Percentiles rank a stretch among this genome's conserved stretches.
These are phyloP conservation scores for Candida odintsovae DNA, from an alignment of 805 yeast genomes.

Conservation along the genomic window DNA sequence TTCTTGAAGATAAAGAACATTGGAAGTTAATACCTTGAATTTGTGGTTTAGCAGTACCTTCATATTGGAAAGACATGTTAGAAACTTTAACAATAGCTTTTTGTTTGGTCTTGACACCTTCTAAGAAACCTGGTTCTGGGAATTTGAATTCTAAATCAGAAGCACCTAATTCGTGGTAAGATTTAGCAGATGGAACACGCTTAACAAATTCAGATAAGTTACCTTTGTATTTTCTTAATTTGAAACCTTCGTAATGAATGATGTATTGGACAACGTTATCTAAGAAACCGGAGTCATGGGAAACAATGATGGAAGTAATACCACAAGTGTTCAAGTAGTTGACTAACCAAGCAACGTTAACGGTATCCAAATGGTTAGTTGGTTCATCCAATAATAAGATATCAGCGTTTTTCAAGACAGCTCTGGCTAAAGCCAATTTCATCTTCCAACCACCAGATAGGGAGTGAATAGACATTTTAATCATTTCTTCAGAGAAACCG, in stretches of 20 bases:
- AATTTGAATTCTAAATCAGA: slow-evolving; percentile 93
- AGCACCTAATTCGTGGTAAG: slow-evolving; percentile 98
- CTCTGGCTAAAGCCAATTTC: slow-evolving; percentile 99
- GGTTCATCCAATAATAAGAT: slow-evolving; percentile 98
- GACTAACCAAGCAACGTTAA: slow-evolving; percentile 99
- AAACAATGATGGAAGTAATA: slow-evolving; percentile 95
- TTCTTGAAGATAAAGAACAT: slow-evolving; percentile 98
- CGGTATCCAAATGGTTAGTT: slow-evolving; percentile 99
- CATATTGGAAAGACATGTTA: slow-evolving; percentile 98
- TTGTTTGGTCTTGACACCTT: slow-evolving; percentile 99
- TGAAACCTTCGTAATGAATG: slow-evolving; percentile 99
- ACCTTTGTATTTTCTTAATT: slow-evolving; percentile 99
- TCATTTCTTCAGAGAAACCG: slow-evolving; percentile 92
- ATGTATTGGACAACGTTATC: slow-evolving; percentile 97
- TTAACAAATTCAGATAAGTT: slow-evolving; percentile 97
- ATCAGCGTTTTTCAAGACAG: slow-evolving; percentile 97
- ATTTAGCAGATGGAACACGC: slow-evolving; percentile 98
- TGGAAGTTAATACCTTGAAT: slow-evolving; percentile 89
- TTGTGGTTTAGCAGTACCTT: slow-evolving; percentile 98
- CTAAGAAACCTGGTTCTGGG: slow-evolving; percentile 99
- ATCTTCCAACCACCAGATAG: slow-evolving; percentile 99
- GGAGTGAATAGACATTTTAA: slow-evolving; percentile 87
- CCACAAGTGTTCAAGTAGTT: slow-evolving; percentile 99
- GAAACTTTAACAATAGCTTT: slow-evolving; percentile 98
- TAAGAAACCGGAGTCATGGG: slow-evolving; percentile 99